Conservation (phyloP, 1,284 basidiomycete genomes). For the Chiua sp. region DNA sequence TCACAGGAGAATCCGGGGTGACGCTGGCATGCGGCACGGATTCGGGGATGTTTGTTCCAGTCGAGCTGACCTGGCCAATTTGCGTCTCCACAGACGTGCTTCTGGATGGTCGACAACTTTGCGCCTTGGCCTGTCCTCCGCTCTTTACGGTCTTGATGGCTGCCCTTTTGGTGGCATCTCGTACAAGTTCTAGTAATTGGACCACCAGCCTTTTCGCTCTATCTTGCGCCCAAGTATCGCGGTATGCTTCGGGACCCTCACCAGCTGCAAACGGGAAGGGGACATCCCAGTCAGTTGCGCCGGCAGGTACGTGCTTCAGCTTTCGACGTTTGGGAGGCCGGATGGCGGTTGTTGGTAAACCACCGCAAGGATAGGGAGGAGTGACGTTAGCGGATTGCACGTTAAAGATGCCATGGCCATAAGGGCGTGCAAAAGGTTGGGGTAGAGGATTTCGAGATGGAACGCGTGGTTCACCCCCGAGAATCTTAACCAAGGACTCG, state of each 20-base stretch:
- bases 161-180: slow-evolving; percentile 59
- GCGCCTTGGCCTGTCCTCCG: background rate
- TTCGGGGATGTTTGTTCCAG: background rate
- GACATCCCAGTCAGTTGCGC: slow-evolving; percentile 79
- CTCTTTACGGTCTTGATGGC: slow-evolving; percentile 46
- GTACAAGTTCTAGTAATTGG: slow-evolving; percentile 65
- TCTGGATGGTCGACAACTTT: slow-evolving; percentile 12
- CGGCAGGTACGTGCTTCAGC: slow-evolving; percentile 70
- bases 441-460: background rate
- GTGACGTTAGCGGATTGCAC: slow-evolving; percentile 15
- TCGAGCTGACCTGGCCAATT: background rate
- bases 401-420: slow-evolving; percentile 19
- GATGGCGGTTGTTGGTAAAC: slow-evolving; percentile 9
- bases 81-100: slow-evolving; percentile 24
- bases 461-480: slow-evolving; percentile 35
- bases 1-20: background rate
- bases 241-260: slow-evolving; percentile 69
- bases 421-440: slow-evolving; percentile 29
- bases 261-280: slow-evolving; percentile 75
- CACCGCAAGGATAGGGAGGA: background rate
- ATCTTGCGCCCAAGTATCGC: slow-evolving; percentile 62
- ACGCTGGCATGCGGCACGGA: background rate
- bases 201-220: slow-evolving; percentile 63
- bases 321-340: slow-evolving; percentile 61
- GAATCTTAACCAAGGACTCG: slow-evolving; percentile 60